Evolutionary conservation across 768 basidiomycete species (phyloP), one percentile per base, ranked within the genome.

Genomic region (Lactarius psammicola): DNA sequence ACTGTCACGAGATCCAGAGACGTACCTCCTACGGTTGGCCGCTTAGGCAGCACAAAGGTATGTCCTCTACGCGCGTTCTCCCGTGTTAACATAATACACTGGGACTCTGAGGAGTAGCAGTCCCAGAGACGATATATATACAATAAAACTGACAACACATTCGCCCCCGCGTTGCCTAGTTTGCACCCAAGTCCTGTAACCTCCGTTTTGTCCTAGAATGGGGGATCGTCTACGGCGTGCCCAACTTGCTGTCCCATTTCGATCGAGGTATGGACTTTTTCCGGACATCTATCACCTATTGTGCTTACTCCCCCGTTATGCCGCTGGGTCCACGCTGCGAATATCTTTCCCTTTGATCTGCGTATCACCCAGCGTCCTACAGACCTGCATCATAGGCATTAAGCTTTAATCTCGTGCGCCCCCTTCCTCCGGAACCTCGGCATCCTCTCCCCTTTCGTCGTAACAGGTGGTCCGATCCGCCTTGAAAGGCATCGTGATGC

Each of bases 401-500:
- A 33, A 44, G 17, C 17, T 46, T 34, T 26, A 7, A 30, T 31
- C 15, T 20, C 26, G 23, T 30, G 54, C n/a, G n/a, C 40, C n/a
- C 7, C 34, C 40, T 44, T 30, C 64, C 23, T 38, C 58, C 17
- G 30, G 38, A 4, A n/a, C 46, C 28, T 53, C 30, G 57, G 56
- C 15, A 36, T 38, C 7, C 15, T 57, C 26, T 20, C 44, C 38
- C 63, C 30, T 63, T 30, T 10, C 10, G 23, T 30, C 4, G n/a
- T n/a, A 23, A 9, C 46, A 63, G 56, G 54, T 56, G 23, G 46
- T 46, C 33, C 34, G 62, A 51, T 51, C 44, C 15, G 1, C 28
- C 46, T 58, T 56, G 44, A 42, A 53, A 59, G 58, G 31, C 30
- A 42, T 59, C 18, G 30, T 64, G 17, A 55, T 51, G 42, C 49